These are phyloP conservation scores for Elsinoe batatas DNA, from an alignment of 2,329 filamentous ascomycete species.

Conservation along the genomic window DNA sequence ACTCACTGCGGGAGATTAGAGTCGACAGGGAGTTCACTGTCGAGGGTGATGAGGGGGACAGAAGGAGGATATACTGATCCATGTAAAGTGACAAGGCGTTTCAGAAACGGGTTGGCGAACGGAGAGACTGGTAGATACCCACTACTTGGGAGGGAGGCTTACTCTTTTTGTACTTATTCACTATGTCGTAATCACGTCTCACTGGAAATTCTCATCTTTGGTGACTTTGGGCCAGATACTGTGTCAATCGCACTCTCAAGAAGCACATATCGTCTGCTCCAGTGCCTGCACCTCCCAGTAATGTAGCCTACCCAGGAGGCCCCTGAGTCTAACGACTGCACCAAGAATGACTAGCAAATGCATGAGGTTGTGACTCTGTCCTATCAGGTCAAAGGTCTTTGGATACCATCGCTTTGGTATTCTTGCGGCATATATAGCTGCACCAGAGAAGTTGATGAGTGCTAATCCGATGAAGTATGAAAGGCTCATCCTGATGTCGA, in stretches of 20 bases:
- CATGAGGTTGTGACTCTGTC: constrained; percentile 42
- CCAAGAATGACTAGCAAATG: constrained; percentile 39
- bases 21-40: not conserved
- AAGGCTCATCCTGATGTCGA: constrained; percentile 32
- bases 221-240: no score
- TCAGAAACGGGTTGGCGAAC: no score
- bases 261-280: no score
- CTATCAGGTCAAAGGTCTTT: constrained; percentile 37
- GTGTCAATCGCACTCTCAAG: no score
- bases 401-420: constrained; percentile 38
- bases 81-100: not conserved
- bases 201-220: no score
- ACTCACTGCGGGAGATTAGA: not conserved
- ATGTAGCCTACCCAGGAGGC: not conserved
- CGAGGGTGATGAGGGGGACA: not conserved
- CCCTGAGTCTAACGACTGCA: constrained; percentile 17
- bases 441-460: constrained; percentile 31
- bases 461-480: constrained; percentile 32
- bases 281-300: not conserved
- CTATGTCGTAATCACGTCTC: not conserved
- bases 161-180: not conserved
- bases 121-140: not conserved
- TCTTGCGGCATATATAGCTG: constrained; percentile 31
- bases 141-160: not conserved
- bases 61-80: not conserved